Conservation (phyloP, 306 rosid species). For the Cicer yamashitae region DNA sequence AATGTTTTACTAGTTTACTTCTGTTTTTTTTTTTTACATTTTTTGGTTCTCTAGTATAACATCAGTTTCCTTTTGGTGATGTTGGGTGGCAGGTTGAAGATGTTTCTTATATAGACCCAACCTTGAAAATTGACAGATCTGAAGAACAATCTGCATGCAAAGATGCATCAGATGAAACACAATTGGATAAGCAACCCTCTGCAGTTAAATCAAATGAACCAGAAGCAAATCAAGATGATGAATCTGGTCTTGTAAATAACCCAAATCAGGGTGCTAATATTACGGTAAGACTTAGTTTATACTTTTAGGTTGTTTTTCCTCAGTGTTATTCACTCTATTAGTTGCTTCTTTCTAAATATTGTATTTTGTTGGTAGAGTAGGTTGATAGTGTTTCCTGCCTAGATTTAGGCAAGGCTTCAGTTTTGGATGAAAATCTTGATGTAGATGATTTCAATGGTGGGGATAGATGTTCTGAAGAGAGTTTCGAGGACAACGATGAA, state of each 20-base stretch:
- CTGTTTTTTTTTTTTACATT: background rate
- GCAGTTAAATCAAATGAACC: slow-evolving; percentile 45
- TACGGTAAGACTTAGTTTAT: slow-evolving; percentile 46
- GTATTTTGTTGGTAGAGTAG: slow-evolving; percentile 55
- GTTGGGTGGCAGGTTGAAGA: slow-evolving; percentile 74
- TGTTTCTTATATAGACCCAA: slow-evolving; percentile 66
- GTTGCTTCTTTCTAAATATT: slow-evolving; percentile 26
- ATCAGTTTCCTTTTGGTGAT: slow-evolving; percentile 39
- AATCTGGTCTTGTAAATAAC: slow-evolving; percentile 47
- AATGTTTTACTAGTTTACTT: background rate
- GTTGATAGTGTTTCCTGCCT: slow-evolving; percentile 46
- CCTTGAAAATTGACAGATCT: slow-evolving; percentile 43
- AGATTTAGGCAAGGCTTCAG: slow-evolving; percentile 43
- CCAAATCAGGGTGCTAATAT: slow-evolving; percentile 42
- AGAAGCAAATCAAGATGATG: slow-evolving; percentile 48
- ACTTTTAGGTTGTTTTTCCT: slow-evolving; percentile 27
- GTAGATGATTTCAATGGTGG: slow-evolving; percentile 45
- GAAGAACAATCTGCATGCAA: slow-evolving; percentile 46
- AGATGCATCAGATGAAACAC: slow-evolving; percentile 39
- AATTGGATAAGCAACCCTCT: slow-evolving; percentile 44
- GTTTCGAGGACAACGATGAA: slow-evolving; percentile 41
- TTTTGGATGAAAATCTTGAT: slow-evolving; percentile 51
- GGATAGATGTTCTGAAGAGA: slow-evolving; percentile 44
- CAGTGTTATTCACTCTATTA: slow-evolving; percentile 10
- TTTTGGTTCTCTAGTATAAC: slow-evolving; percentile 38